Base-by-base conservation (phyloP, 2,329 filamentous ascomycete species). In the Chrysosporium keratinophilum region DNA sequence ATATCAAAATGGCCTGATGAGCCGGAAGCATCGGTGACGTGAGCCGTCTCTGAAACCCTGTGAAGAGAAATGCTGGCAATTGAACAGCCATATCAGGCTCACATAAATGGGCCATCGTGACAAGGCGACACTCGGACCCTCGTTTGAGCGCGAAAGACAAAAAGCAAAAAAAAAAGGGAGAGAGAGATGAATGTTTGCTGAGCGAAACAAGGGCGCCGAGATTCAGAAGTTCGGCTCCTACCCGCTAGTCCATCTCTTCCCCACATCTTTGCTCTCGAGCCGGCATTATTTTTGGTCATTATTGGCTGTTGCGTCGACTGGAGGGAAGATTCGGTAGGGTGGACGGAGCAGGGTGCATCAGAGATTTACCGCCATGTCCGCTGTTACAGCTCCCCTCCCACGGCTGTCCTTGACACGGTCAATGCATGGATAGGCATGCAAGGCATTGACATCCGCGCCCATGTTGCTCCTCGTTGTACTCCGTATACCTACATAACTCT, bases 1-100 rank as follows among this genome's bases (percentile, higher is more conserved):
- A 46, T 52, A 28, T 52, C 20, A 20, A 52, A 52, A 45, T 52
- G 50, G 50, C 50, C 50, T 46, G 50, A 52, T 19, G 39, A 33
- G 12, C 33, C 41, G 42, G 43, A 34, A 40, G 5, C 19, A 28
- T 17, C 15, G 50, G 20, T 12, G 41, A 31, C 17, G 9, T 17
- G 34, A 40, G 43, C 41, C 50, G 50, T 52, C 39, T 41, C 50
- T 41, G 31, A 14, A 19, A 19, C 23, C 23, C 23, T 28, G 37
- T 17, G 37, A 14, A 17, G 11, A 40, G 12, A 40, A 40, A 17
- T 17, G 37, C 37, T 12, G 11, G 37, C 11, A 10, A 40, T 40
- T 17, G 12, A 17, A 17, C 4, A 40, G 15, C 37, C 12, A 14
- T 40, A 28, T 28, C 23, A 28, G 23, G 23, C 23, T 28, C 23